phyloP scores from a whole-genome alignment of 371 early-diverging fungal genomes.

The Smittium culicis region DNA sequence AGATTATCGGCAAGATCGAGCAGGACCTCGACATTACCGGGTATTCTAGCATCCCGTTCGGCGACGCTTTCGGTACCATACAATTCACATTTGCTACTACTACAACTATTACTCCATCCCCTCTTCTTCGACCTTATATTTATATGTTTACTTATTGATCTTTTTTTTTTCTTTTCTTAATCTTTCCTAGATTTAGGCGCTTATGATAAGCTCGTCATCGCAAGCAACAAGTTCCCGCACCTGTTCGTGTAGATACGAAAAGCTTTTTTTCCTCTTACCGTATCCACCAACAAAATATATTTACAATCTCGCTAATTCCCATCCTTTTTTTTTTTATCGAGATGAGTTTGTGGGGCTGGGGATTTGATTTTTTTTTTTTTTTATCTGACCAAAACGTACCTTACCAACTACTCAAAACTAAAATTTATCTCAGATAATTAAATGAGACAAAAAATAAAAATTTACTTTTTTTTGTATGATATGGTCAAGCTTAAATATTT shows the following conservation, averaged over 20 bases:
- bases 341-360: too few species aligned
- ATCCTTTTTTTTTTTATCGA: too few species aligned
- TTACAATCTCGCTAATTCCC: too few species aligned
- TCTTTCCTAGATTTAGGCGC: conserved; percentile 2
- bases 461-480: too few species aligned
- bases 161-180: background rate
- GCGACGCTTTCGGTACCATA: conserved; percentile 3
- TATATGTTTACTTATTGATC: background rate
- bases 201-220: conserved; percentile 7
- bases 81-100: background rate
- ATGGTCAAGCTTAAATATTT: too few species aligned
- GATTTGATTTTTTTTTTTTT: too few species aligned
- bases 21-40: background rate
- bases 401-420: too few species aligned
- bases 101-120: background rate
- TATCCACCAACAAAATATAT: too few species aligned
- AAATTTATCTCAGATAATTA: too few species aligned
- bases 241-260: background rate
- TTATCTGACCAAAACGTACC: too few species aligned
- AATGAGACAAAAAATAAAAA: too few species aligned
- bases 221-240: background rate
- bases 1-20: conserved; percentile 9
- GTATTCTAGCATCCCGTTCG: conserved; percentile 2
- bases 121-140: background rate
- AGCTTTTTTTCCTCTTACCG: too few species aligned